These are phyloP conservation scores for Otatea glauca DNA, from an alignment of 176 grass and related monocot genomes.

Conservation along the genomic window DNA sequence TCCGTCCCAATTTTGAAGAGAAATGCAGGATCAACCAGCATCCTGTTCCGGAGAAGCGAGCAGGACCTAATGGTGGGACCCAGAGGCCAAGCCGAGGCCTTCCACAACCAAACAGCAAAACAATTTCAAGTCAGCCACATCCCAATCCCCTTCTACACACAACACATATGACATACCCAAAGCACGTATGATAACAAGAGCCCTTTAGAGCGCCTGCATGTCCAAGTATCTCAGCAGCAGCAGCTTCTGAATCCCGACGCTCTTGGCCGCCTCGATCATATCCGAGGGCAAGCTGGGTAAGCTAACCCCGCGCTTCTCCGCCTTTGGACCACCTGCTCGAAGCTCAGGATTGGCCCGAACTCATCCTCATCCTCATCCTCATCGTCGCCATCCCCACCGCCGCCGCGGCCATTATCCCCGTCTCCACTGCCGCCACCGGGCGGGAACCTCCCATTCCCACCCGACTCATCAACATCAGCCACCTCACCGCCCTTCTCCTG, in stretches of 20 bases:
- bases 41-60: constrained; percentile 75
- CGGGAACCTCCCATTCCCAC: constrained; percentile 45
- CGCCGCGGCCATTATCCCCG: constrained; percentile 2
- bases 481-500: constrained; percentile 10
- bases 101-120: constrained; percentile 28
- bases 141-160: background rate
- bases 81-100: constrained; percentile 83
- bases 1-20: constrained; percentile 97
- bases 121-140: background rate
- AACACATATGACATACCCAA: background rate
- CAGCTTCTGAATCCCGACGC: constrained; percentile 66
- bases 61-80: constrained; percentile 64
- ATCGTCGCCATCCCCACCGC: background rate
- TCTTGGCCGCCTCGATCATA: constrained; percentile 72
- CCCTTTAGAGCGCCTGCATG: constrained; percentile 58
- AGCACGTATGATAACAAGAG: background rate
- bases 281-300: constrained; percentile 68
- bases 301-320: constrained; percentile 48
- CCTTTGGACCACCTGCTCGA: constrained; percentile 67
- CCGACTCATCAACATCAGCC: constrained; percentile 34
- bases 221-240: constrained; percentile 73
- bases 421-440: constrained; percentile 5
- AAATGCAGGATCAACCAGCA: constrained; percentile 92
- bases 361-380: constrained; percentile 63
- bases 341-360: constrained; percentile 70